phyloP scores from a whole-genome alignment of 2,329 filamentous ascomycete species.

The Aureobasidium musti region DNA sequence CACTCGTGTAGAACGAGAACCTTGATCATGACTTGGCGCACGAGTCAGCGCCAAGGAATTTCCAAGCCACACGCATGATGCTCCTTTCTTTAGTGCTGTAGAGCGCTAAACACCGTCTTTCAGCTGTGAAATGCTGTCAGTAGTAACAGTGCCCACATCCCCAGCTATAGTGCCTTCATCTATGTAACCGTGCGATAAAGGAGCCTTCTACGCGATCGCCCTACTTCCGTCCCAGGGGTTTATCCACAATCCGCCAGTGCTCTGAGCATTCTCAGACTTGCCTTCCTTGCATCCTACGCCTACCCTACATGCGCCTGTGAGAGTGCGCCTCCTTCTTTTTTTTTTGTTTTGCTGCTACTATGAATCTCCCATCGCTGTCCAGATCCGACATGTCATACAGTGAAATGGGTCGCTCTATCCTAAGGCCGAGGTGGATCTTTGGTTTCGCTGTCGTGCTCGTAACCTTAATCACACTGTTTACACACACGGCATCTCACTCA shows the following conservation, averaged over 20 bases:
- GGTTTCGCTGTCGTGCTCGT: slow-evolving; percentile 18
- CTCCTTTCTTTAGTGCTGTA: background rate
- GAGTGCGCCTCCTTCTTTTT: background rate
- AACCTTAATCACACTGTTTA: slow-evolving; percentile 23
- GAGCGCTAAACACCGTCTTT: too few relatives aligned
- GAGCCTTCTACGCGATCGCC: background rate
- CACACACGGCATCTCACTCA: slow-evolving; percentile 5
- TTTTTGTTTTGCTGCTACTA: background rate
- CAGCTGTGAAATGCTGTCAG: background rate
- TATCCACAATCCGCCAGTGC: slow-evolving; percentile 10
- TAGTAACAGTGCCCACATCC: background rate
- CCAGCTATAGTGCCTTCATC: slow-evolving; percentile 14
- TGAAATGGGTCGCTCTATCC: slow-evolving; percentile 15
- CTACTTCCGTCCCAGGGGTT: slow-evolving; percentile 3
- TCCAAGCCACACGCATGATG: too few relatives aligned
- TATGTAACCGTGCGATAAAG: slow-evolving; percentile 2
- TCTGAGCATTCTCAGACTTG: background rate
- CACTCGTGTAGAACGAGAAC: background rate
- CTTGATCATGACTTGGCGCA: too few relatives aligned
- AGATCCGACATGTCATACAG: slow-evolving; percentile 16
- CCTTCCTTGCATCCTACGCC: slow-evolving; percentile 9
- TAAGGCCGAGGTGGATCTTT: slow-evolving; percentile 24
- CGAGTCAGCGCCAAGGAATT: too few relatives aligned
- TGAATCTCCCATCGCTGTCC: background rate
- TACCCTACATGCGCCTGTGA: slow-evolving; percentile 3